These are phyloP conservation scores for Diaporthe vaccinii DNA, from an alignment of 2,329 filamentous ascomycete species.

Conservation along the genomic window DNA sequence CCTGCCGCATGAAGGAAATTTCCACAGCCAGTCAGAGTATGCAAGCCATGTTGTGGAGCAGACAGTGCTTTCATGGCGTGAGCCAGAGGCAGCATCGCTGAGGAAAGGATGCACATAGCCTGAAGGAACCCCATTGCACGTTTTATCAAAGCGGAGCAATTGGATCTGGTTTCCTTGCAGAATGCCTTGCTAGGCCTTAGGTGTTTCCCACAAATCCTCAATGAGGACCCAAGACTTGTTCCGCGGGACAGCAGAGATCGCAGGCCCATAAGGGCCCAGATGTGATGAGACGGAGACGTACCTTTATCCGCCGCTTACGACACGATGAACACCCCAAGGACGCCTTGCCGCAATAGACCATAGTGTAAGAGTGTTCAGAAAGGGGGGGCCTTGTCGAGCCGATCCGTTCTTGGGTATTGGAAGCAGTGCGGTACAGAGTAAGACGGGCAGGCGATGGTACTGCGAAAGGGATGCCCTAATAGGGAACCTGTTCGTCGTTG, in stretches of 20 bases:
- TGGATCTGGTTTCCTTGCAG: neutral
- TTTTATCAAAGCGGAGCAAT: neutral
- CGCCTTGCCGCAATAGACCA: slow-evolving; percentile 71
- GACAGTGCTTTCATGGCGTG: neutral
- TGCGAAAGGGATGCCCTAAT: slow-evolving; percentile 16
- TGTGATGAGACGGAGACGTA: slow-evolving; percentile 48
- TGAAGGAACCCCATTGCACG: neutral
- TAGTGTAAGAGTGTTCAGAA: slow-evolving; percentile 46
- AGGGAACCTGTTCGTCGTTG: slow-evolving; percentile 26
- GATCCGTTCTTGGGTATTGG: neutral
- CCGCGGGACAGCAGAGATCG: neutral
- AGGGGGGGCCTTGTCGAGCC: neutral
- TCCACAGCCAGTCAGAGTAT: neutral
- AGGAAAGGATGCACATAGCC: neutral
- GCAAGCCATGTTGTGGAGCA: neutral
- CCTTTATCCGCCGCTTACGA: slow-evolving; percentile 68
- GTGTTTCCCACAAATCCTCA: neutral
- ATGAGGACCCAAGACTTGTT: slow-evolving; percentile 1
- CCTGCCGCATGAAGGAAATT: neutral
- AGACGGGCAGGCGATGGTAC: neutral
- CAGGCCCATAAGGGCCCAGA: neutral
- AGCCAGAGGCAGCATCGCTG: neutral
- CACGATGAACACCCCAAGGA: slow-evolving; percentile 68
- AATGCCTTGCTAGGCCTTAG: neutral
- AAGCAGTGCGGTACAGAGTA: slow-evolving; percentile 2